A percentile compares a stretch with the other conserved stretches of the same genome.
phyloP scores from a whole-genome alignment of 805 yeast genomes.

The Hanseniaspora lindneri region DNA sequence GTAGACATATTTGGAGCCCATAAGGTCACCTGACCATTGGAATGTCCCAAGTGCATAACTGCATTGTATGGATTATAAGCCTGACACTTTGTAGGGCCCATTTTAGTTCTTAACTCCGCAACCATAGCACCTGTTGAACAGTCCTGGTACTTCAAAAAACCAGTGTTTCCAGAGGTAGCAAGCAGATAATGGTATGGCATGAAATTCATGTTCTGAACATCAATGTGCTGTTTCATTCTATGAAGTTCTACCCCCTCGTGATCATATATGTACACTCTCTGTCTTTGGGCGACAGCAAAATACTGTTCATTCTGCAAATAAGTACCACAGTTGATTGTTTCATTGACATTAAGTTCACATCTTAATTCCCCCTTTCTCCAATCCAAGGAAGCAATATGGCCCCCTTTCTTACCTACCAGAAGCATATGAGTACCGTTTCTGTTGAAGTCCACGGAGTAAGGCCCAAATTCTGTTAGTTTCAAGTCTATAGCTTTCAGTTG shows the following conservation, averaged over 20 bases:
- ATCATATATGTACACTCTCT: constrained; percentile 85
- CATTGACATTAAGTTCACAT: constrained; percentile 74
- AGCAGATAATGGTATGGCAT: constrained; percentile 85
- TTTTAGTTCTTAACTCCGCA: constrained; percentile 69
- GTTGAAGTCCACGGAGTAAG: constrained; percentile 69
- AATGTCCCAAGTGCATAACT: constrained; percentile 82
- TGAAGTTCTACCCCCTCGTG: constrained; percentile 85
- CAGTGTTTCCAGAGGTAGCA: constrained; percentile 81
- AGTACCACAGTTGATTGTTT: constrained; percentile 82
- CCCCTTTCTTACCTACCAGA: constrained; percentile 78
- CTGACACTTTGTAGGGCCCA: constrained; percentile 85
- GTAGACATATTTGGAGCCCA: constrained; percentile 88
- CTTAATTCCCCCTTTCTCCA: constrained; percentile 80
- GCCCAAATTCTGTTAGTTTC: constrained; percentile 67
- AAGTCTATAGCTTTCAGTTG: constrained; percentile 65
- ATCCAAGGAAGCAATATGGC: constrained; percentile 84
- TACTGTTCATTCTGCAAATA: constrained; percentile 84
- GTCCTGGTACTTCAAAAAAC: constrained; percentile 83
- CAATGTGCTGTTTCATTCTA: constrained; percentile 79
- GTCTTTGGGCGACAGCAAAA: constrained; percentile 95
- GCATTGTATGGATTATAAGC: constrained; percentile 93
- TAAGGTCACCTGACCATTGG: constrained; percentile 80
- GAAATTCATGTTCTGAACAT: constrained; percentile 69
- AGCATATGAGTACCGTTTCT: constrained; percentile 79
- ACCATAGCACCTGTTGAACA: constrained; percentile 84